Evolutionary conservation across 1,139 yeast species (phyloP).

Genomic region (Saccharomyces hybrid): DNA sequence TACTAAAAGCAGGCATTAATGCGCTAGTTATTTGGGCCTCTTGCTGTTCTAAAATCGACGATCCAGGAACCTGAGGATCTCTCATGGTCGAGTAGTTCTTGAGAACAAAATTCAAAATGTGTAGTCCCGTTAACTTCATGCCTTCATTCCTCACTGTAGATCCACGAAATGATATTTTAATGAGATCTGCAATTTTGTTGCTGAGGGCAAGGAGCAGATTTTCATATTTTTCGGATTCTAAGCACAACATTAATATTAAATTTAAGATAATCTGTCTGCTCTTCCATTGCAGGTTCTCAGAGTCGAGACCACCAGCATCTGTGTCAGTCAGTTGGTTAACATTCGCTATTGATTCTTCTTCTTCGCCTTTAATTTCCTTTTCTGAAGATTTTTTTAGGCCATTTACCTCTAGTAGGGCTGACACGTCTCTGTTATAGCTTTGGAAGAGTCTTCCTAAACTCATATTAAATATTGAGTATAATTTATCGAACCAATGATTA

Average conservation of each 20-base stretch:
- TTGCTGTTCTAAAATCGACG: conserved; percentile 76
- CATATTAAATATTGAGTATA: conserved; percentile 33
- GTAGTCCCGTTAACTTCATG: conserved; percentile 60
- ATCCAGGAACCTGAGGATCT: conserved; percentile 69
- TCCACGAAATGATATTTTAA: conserved; percentile 77
- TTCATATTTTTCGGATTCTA: conserved; percentile 37
- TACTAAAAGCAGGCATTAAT: conserved; percentile 77
- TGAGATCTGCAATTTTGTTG: conserved; percentile 57
- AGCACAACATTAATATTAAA: conserved; percentile 47
- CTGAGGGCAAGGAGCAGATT: conserved; percentile 40
- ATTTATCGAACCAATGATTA: conserved; percentile 35
- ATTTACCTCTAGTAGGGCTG: conserved; percentile 16
- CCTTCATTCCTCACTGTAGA: conserved; percentile 63
- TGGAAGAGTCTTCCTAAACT: conserved; percentile 32
- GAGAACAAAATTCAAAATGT: conserved; percentile 54
- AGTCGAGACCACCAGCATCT: conserved; percentile 12
- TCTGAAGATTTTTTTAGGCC: conserved; percentile 18
- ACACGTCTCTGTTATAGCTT: conserved; percentile 19
- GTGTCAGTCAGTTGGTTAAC: conserved; percentile 13
- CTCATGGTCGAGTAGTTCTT: conserved; percentile 42
- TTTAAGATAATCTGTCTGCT: conserved; percentile 40
- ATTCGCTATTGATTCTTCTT: conserved; percentile 37
- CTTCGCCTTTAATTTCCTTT: conserved; percentile 37
- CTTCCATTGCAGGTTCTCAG: conserved; percentile 24
- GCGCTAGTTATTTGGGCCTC: conserved; percentile 94